Evolutionary conservation across 495 filamentous ascomycete genomes (phyloP).

Genomic region (Jackrogersella multiformis): DNA sequence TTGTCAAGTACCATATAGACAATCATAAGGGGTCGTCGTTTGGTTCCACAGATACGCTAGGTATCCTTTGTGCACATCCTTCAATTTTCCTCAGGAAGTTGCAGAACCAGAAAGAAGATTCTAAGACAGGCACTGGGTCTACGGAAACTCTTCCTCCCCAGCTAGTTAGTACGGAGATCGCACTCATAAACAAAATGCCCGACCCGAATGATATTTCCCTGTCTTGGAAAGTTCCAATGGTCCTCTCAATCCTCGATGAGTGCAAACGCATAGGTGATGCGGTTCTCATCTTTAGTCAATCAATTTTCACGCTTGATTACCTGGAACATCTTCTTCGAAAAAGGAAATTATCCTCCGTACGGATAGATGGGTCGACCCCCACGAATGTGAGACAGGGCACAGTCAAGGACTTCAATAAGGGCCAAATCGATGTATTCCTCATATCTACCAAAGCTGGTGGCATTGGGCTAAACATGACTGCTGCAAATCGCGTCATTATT

Average conservation of each 20-base stretch:
- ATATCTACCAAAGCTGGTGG: conserved; percentile 88
- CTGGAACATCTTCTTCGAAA: conserved; percentile 64
- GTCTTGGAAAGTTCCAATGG: conserved; percentile 73
- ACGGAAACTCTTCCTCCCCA: conserved; percentile 44
- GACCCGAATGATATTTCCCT: conserved; percentile 49
- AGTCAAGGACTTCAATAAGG: conserved; percentile 73
- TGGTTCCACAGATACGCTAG: conserved; percentile 61
- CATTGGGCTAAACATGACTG: conserved; percentile 80
- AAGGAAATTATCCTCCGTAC: conserved; percentile 55
- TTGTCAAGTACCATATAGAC: conserved; percentile 52
- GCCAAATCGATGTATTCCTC: conserved; percentile 66
- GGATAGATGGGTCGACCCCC: conserved; percentile 72
- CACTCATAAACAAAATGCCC: conserved; percentile 30
- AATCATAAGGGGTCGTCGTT: conserved; percentile 54
- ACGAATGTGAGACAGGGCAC: conserved; percentile 64
- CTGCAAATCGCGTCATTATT: conserved; percentile 78
- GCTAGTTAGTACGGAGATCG: conserved; percentile 47
- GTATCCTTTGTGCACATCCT: conserved; percentile 81
- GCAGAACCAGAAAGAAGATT: conserved; percentile 42
- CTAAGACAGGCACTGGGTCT: conserved; percentile 14
- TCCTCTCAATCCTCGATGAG: conserved; percentile 71
- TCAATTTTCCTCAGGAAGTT: conserved; percentile 68
- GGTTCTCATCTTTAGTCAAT: conserved; percentile 82
- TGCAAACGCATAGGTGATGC: conserved; percentile 71
- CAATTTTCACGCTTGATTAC: conserved; percentile 72